Evolutionary conservation across 2,329 filamentous ascomycete species (phyloP), one percentile per base, ranked within the genome.

Genomic region (Thielaviopsis populi): DNA sequence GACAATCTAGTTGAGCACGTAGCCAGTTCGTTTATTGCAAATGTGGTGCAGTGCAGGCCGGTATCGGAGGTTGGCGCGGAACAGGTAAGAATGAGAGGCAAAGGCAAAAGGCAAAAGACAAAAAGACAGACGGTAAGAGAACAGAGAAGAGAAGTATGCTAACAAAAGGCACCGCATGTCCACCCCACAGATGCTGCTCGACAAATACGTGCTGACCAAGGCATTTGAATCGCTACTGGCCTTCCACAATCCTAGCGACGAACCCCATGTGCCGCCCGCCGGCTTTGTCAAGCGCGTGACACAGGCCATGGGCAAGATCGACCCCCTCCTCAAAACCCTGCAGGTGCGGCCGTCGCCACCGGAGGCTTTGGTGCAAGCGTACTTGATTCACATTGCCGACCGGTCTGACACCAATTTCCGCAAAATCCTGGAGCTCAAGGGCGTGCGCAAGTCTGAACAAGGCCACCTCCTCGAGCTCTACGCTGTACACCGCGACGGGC

Each of bases 351-450:
- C 91, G 1, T 89, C 88, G 3, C 94, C 94, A 0, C 88, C 92
- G 0, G 94, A 99, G 77, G 92, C 89, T 1, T 83, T 99, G 2
- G 91, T 99, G 0, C 92, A 97, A 76, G 94, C 94, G 41, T 99
- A 99, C 73, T 84, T 99, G 41, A 95, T 97, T 73, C 94, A 97
- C 75, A 94, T 99, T 68, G 91, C 84, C 68, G 94, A 99, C 77
- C 86, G 88, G 64, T 95, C 88, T 68, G 94, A 97, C 72, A 83
- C 84, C 70, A 99, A 99, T 75, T 99, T 99, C 81, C 86, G 86
- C 72, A 97, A 96, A 76, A 88, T 99, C 66, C 83, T 99, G 56
- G 94, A 99, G 61, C 81, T 99, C 67, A 99, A 99, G 74, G 94
- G 94, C 58, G 87, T 99, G 66, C 83, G 87, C 67, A 92, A 91